Percentiles rank a stretch among this genome's conserved stretches.
Conservation (phyloP, 1,139 yeast species). For the Tardiomyces digboiensis region DNA sequence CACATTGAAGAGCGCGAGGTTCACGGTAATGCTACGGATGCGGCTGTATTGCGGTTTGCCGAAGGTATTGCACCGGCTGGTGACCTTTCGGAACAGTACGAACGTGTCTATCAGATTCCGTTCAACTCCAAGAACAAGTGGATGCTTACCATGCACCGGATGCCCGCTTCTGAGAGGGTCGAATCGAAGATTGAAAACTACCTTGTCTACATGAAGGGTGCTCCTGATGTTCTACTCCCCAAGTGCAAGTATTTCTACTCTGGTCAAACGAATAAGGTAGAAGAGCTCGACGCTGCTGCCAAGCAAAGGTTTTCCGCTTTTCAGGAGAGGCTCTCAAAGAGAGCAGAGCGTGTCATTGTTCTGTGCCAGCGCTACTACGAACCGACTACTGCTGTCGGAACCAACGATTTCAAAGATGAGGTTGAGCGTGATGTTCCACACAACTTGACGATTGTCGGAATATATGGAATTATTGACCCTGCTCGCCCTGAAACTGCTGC, state of each 20-base stretch:
- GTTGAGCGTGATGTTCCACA: slow-evolving; percentile 39
- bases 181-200: slow-evolving; percentile 9
- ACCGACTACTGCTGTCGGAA: slow-evolving; percentile 39
- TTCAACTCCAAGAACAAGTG: slow-evolving; percentile 42
- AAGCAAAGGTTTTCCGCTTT: slow-evolving; percentile 94
- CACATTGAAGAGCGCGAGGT: slow-evolving; percentile 23
- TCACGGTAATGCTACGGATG: slow-evolving; percentile 43
- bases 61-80: slow-evolving; percentile 16
- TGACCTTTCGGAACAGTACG: slow-evolving; percentile 14
- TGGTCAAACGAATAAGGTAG: slow-evolving; percentile 13
- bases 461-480: slow-evolving; percentile 78
- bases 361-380: background rate
- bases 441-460: slow-evolving; percentile 67
- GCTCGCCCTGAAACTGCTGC: slow-evolving; percentile 66
- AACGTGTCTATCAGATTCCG: slow-evolving; percentile 28
- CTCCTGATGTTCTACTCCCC: slow-evolving; percentile 38
- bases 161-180: slow-evolving; percentile 1
- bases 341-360: slow-evolving; percentile 77
- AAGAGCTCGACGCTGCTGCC: slow-evolving; percentile 37
- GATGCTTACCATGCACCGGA: slow-evolving; percentile 27
- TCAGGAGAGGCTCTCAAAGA: slow-evolving; percentile 61
- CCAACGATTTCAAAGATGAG: slow-evolving; percentile 76
- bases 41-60: slow-evolving; percentile 34
- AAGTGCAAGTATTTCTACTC: slow-evolving; percentile 26
- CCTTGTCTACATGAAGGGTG: slow-evolving; percentile 37